A percentile compares a stretch with the other conserved stretches of the same genome.
These are phyloP conservation scores for Triglochin maritima DNA, from an alignment of 106 monocot species.

Conservation along the genomic window DNA sequence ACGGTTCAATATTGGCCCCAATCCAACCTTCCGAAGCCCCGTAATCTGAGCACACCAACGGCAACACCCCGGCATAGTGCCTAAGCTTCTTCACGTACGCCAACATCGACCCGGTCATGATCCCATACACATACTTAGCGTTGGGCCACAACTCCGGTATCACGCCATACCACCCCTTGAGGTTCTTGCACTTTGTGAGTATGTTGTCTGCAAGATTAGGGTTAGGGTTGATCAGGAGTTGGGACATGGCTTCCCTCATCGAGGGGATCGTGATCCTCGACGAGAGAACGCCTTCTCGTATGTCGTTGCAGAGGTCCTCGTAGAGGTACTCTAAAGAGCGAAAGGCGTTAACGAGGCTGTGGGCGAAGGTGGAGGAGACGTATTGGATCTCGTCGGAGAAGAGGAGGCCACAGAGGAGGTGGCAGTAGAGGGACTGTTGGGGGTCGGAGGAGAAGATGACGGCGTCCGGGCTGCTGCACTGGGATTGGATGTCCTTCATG, in stretches of 20 bases:
- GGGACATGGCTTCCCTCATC: slow-evolving; percentile 39
- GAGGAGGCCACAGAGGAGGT: slow-evolving; percentile 63
- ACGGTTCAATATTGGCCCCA: slow-evolving; percentile 48
- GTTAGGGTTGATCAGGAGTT: slow-evolving; percentile 35
- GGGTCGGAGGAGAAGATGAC: slow-evolving; percentile 63
- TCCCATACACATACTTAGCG: slow-evolving; percentile 64
- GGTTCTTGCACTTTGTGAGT: slow-evolving; percentile 28
- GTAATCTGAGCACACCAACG: slow-evolving; percentile 56
- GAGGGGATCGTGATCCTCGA: slow-evolving; percentile 44
- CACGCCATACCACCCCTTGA: slow-evolving; percentile 59
- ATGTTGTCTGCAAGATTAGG: slow-evolving; percentile 45
- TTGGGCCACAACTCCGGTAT: slow-evolving; percentile 65
- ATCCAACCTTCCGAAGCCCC: slow-evolving; percentile 77
- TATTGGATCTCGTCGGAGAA: slow-evolving; percentile 53
- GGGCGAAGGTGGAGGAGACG: slow-evolving; percentile 57
- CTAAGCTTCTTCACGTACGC: slow-evolving; percentile 62
- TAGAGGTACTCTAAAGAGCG: slow-evolving; percentile 43
- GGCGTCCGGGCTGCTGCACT: slow-evolving; percentile 50
- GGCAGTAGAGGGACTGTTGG: slow-evolving; percentile 62
- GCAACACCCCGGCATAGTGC: slow-evolving; percentile 59
- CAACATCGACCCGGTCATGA: slow-evolving; percentile 83
- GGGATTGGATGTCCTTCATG: slow-evolving; percentile 54
- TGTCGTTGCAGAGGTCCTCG: slow-evolving; percentile 48
- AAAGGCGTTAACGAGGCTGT: slow-evolving; percentile 65
- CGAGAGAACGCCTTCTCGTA: slow-evolving; percentile 49